These are phyloP conservation scores for Trichoderma simmonsii DNA, from an alignment of 2,329 filamentous ascomycete genomes.

Conservation along the genomic window DNA sequence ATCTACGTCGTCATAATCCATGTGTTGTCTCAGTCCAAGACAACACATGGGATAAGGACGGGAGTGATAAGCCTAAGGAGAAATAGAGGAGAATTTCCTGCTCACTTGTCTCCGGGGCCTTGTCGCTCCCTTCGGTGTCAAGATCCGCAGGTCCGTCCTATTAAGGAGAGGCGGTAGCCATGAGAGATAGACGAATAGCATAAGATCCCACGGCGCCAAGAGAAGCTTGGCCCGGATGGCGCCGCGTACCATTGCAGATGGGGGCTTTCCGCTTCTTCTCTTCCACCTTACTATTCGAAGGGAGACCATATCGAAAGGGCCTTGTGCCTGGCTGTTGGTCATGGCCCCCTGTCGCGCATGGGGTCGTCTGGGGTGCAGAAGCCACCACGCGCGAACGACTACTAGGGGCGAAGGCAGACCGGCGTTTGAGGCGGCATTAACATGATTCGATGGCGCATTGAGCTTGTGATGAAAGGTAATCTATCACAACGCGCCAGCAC, in stretches of 20 bases:
- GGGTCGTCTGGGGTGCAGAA: constrained; percentile 19
- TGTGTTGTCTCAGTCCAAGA: background rate
- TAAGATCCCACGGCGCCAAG: background rate
- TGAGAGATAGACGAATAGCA: background rate
- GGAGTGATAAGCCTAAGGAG: background rate
- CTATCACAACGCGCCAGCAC: background rate
- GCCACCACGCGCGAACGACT: constrained; percentile 2
- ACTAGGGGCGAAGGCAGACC: background rate
- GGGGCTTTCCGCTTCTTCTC: background rate
- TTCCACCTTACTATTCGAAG: background rate
- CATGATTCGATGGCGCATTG: constrained; percentile 12
- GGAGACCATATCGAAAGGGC: background rate
- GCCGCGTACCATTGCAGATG: background rate
- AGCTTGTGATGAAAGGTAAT: constrained; percentile 14
- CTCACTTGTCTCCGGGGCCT: background rate
- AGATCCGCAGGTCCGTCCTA: background rate
- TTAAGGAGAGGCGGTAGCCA: background rate
- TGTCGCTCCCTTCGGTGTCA: background rate
- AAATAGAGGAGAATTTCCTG: background rate
- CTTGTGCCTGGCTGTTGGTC: constrained; percentile 11
- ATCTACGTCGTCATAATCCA: background rate
- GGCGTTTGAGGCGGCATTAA: constrained; percentile 15
- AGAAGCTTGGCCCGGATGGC: constrained; percentile 16
- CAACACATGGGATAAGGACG: background rate
- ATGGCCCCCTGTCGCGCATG: background rate